Conservation (phyloP, 2,329 filamentous ascomycete species). For the Fusarium tanahbumbuense region DNA sequence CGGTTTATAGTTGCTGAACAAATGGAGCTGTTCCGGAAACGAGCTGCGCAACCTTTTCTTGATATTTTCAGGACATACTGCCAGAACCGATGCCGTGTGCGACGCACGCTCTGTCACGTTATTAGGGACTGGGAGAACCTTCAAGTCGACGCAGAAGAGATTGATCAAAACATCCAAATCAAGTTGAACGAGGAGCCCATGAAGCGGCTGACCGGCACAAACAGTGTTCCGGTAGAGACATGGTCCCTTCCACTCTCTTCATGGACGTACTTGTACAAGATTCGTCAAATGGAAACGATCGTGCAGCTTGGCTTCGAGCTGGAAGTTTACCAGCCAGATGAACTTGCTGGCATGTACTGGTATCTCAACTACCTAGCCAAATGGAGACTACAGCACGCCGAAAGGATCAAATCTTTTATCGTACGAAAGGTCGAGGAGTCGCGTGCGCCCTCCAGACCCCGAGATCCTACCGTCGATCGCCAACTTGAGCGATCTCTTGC, state of each 20-base stretch:
- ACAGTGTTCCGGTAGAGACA: slow-evolving; percentile 60
- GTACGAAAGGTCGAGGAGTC: slow-evolving; percentile 54
- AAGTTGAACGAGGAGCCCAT: slow-evolving; percentile 71
- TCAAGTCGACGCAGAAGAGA: slow-evolving; percentile 82
- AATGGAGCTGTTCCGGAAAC: slow-evolving; percentile 76
- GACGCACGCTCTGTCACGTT: slow-evolving; percentile 88
- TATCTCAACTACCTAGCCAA: slow-evolving; percentile 81
- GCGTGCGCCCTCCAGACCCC: slow-evolving; percentile 19
- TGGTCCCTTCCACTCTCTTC: slow-evolving; percentile 81
- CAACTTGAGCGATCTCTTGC: slow-evolving; percentile 63
- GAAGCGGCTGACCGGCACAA: slow-evolving; percentile 55
- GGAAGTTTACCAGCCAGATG: slow-evolving; percentile 86
- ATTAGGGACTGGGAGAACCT: slow-evolving; percentile 86
- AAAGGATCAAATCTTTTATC: slow-evolving; percentile 77
- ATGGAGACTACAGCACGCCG: slow-evolving; percentile 74
- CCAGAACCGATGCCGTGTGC: slow-evolving; percentile 88
- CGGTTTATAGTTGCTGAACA: slow-evolving; percentile 77
- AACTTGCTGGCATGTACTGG: slow-evolving; percentile 91
- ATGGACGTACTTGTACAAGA: slow-evolving; percentile 91
- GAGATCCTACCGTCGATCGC: slow-evolving; percentile 50
- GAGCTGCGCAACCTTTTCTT: slow-evolving; percentile 77
- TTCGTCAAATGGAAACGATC: slow-evolving; percentile 87
- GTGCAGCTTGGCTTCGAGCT: slow-evolving; percentile 95
- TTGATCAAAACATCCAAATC: slow-evolving; percentile 75
- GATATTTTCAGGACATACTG: slow-evolving; percentile 87